Percentiles rank a stretch among this genome's conserved stretches.
Evolutionary conservation across 2,329 filamentous ascomycete genomes (phyloP).

Genomic region (Sphaerulina musiva): DNA sequence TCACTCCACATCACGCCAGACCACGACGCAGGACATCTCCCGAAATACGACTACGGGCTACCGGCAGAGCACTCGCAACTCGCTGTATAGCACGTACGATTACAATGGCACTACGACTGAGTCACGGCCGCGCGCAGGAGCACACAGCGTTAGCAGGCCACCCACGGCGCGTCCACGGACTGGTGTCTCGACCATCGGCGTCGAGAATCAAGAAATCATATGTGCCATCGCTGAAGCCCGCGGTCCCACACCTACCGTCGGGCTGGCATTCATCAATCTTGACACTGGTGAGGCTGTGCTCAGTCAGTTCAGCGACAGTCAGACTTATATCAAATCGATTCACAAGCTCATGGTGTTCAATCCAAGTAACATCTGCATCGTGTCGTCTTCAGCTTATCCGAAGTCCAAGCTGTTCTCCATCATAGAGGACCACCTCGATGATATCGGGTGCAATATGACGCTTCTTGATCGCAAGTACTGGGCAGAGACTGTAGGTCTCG

Average conservation of each 20-base stretch:
- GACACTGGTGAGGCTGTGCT: constrained; percentile 77
- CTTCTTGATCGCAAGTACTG: constrained; percentile 71
- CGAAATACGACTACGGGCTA: constrained; percentile 4
- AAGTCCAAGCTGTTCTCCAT: constrained; percentile 69
- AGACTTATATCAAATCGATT: constrained; percentile 81
- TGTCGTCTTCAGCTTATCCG: constrained; percentile 61
- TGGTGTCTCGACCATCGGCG: constrained; percentile 51
- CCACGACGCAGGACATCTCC: not conserved
- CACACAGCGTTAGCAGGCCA: constrained; percentile 23
- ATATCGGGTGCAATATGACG: constrained; percentile 51
- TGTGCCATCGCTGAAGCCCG: constrained; percentile 84
- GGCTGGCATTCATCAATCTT: constrained; percentile 73
- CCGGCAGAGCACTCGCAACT: constrained; percentile 9
- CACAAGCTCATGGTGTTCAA: constrained; percentile 79
- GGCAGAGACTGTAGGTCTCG: constrained; percentile 70
- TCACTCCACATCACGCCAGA: not conserved
- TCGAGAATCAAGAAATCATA: constrained; percentile 64
- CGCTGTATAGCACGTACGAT: constrained; percentile 12
- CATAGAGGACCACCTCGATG: constrained; percentile 63
- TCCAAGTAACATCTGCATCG: constrained; percentile 72
- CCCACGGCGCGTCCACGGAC: constrained; percentile 44
- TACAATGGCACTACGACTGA: constrained; percentile 21
- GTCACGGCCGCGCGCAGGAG: constrained; percentile 23
- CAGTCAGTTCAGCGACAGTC: constrained; percentile 86
- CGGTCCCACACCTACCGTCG: constrained; percentile 77